Evolutionary conservation across 179 eudicot genomes (phyloP), one percentile per base, ranked within the genome.

Genomic region (Beta macrorhiza): DNA sequence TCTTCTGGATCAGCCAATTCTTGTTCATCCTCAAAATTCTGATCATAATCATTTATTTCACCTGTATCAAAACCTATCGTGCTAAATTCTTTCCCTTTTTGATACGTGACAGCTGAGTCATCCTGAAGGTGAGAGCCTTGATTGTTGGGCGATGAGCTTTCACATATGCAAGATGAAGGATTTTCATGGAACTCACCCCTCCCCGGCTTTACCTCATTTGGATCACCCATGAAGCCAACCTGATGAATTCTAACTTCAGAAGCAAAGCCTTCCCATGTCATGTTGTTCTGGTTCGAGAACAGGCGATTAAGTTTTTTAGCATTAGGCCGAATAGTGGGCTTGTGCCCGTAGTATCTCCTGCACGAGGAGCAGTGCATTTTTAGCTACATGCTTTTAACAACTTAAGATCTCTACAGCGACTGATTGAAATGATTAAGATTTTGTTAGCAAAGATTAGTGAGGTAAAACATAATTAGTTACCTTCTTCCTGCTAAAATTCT

Each of bases 261-360:
- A 42, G 91, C 81, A 75, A 93, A 91, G 17, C 84, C 90, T 78
- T 88, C 91, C 97, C 95, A 91, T 5, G 89, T 81, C 89, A 86
- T 89, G 85, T 90, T 91, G 6, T 86, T 68, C 47, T 89, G 87
- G 84, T 80, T 82, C 86, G 88, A 32, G 84, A 91, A 93, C 68
- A 91, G 56, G 15, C 45, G 74, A 67, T 78, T 82, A 17, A 94
- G 88, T 67, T 88, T 94, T 76, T 91, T 94, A 52, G 93, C 90
- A 78, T 94, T 94, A 37, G 98, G 98, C 37, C 94, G 93, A n/a
- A 94, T 91, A 51, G 98, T 94, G 72, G 91, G 90, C 87, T 90
- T 94, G 86, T 94, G 98, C 61, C 98, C 98, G 72, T 86, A 89
- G 86, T 91, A 94, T 85, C 97, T 89, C 95, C 98, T 94, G 86